These are phyloP conservation scores for Collybia nuda DNA, from an alignment of 768 basidiomycete genomes.

Conservation along the genomic window DNA sequence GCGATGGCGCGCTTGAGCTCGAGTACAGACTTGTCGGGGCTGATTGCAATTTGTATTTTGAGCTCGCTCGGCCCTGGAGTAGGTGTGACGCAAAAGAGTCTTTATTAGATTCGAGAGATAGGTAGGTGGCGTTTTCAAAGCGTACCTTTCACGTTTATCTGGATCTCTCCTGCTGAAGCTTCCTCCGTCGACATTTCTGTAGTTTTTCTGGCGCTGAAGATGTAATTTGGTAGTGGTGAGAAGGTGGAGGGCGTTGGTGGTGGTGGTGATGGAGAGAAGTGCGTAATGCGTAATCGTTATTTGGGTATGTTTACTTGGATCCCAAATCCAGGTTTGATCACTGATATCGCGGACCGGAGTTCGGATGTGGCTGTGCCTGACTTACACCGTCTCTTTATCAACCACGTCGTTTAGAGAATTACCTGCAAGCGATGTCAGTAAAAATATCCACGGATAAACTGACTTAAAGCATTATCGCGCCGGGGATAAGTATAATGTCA, in stretches of 20 bases:
- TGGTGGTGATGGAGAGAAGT: neutral
- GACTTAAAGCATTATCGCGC: no score
- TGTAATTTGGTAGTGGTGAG: neutral
- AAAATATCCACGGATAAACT: no score
- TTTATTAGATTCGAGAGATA: neutral
- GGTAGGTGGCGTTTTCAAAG: neutral
- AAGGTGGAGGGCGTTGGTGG: neutral
- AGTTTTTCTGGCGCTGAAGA: neutral
- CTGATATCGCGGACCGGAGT: no score
- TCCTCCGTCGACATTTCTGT: constrained; percentile 45
- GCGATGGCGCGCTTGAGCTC: constrained; percentile 94
- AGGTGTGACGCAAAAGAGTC: neutral
- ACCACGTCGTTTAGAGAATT: no score
- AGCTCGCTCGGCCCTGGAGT: constrained; percentile 80
- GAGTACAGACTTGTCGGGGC: constrained; percentile 77
- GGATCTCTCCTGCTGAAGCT: constrained; percentile 45
- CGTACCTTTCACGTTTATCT: constrained; percentile 70
- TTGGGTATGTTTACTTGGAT: no score
- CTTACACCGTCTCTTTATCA: no score
- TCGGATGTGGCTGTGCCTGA: no score
- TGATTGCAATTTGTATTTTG: constrained; percentile 86
- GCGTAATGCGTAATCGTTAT: no score
- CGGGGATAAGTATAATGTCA: no score
- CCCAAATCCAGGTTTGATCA: no score
- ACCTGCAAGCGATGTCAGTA: no score